Evolutionary conservation across 345 rosid genomes (phyloP).

Genomic region (Pistacia integerrima): DNA sequence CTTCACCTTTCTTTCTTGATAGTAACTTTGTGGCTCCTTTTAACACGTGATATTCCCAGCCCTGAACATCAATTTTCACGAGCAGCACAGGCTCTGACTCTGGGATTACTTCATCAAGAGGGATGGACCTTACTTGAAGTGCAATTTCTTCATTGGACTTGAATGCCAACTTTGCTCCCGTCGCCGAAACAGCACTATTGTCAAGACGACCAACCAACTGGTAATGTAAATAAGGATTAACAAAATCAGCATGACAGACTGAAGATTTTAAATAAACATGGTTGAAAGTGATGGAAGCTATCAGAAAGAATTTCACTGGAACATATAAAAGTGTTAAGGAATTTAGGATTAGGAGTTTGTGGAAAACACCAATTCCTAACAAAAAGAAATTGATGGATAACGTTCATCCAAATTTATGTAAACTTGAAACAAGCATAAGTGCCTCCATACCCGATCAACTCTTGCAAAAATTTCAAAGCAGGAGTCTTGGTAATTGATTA

Average conservation of each 20-base stretch:
- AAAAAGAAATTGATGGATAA: background rate
- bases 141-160: slow-evolving; percentile 93
- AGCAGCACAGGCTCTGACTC: slow-evolving; percentile 63
- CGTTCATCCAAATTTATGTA: background rate
- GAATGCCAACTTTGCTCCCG: slow-evolving; percentile 90
- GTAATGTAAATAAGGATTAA: background rate
- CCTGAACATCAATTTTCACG: slow-evolving; percentile 92
- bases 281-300: background rate
- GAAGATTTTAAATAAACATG: background rate
- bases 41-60: slow-evolving; percentile 94
- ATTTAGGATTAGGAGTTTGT: no score
- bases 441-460: background rate
- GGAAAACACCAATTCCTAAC: no score
- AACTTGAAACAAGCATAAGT: background rate
- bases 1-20: slow-evolving; percentile 67
- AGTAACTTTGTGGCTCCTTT: slow-evolving; percentile 81
- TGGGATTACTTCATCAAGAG: slow-evolving; percentile 73
- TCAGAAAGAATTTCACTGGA: background rate
- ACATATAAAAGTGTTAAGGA: background rate
- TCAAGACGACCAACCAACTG: slow-evolving; percentile 99
- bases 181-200: slow-evolving; percentile 89
- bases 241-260: background rate
- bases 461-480: no score
- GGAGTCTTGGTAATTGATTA: background rate
- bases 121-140: slow-evolving; percentile 78